These are phyloP conservation scores for Alternaria sp. DNA, from an alignment of 2,329 filamentous ascomycete species.

Conservation along the genomic window DNA sequence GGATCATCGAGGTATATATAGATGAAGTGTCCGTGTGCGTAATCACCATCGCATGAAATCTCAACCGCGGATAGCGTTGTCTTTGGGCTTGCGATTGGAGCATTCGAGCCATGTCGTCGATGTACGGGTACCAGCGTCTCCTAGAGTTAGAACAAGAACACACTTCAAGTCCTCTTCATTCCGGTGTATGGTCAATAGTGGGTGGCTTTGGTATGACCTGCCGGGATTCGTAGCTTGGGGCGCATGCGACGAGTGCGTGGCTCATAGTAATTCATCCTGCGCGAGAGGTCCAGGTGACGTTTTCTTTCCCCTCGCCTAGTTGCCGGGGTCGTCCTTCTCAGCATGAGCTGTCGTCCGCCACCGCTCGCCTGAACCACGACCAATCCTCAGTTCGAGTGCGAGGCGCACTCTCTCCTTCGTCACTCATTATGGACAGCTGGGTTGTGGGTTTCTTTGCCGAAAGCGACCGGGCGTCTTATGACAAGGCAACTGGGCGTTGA, in stretches of 20 bases:
- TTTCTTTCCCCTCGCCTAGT: not conserved
- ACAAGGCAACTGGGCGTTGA: not conserved
- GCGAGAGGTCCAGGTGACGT: not conserved
- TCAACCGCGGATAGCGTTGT: not conserved
- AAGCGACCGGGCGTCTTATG: not conserved
- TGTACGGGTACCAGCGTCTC: not conserved
- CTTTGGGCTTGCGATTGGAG: not conserved
- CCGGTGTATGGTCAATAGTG: no score
- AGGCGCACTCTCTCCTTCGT: not conserved
- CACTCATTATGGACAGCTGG: not conserved
- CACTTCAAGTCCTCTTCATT: not conserved
- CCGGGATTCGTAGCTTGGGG: not conserved
- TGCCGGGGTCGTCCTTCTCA: not conserved
- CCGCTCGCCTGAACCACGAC: not conserved
- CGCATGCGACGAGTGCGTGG: no score
- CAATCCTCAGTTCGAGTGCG: not conserved
- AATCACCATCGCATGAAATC: not conserved
- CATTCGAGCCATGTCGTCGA: not conserved
- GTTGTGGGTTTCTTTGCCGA: not conserved
- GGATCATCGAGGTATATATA: no score
- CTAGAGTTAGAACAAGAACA: not conserved
- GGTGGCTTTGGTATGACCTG: not conserved
- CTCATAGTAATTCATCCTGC: not conserved
- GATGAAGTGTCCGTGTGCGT: not conserved
- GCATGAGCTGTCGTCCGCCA: not conserved